phyloP scores from a whole-genome alignment of 768 basidiomycete species.

The Scleroderma bovista region DNA sequence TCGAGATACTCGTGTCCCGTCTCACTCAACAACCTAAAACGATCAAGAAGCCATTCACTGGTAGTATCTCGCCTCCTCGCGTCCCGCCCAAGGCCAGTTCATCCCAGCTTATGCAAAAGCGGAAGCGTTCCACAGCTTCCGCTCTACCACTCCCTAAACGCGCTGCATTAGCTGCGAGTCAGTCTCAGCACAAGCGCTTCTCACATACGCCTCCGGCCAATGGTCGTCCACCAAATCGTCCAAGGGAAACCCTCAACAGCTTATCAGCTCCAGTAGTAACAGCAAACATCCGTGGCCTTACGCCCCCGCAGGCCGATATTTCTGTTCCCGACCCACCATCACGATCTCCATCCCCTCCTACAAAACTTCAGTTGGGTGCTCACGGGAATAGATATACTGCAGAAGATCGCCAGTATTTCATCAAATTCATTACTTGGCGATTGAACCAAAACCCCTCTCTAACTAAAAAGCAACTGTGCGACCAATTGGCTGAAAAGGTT shows the following conservation, averaged over 20 bases:
- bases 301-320: slow-evolving; percentile 57
- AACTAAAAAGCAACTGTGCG: slow-evolving; percentile 49
- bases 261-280: slow-evolving; percentile 40
- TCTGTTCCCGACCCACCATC: slow-evolving; percentile 59
- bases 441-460: slow-evolving; percentile 49
- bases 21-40: slow-evolving; percentile 21
- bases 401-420: slow-evolving; percentile 61
- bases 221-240: slow-evolving; percentile 25
- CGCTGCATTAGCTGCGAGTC: slow-evolving; percentile 18
- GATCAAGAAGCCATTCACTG: slow-evolving; percentile 25
- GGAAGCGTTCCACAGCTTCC: slow-evolving; percentile 14
- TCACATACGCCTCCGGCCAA: slow-evolving; percentile 11
- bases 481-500: slow-evolving; percentile 51
- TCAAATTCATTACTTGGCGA: slow-evolving; percentile 61
- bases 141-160: slow-evolving; percentile 22
- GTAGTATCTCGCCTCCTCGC: slow-evolving; percentile 6
- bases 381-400: slow-evolving; percentile 60
- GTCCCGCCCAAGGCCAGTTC: slow-evolving; percentile 11
- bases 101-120: slow-evolving; percentile 34
- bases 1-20: slow-evolving; percentile 39
- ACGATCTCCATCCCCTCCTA: slow-evolving; percentile 66
- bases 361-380: slow-evolving; percentile 37
- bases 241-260: slow-evolving; percentile 50
- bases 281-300: slow-evolving; percentile 40
- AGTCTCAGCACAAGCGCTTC: slow-evolving; percentile 20